A percentile compares a stretch with the other conserved stretches of the same genome.
Evolutionary conservation across 169 alveolate genomes (phyloP).

Genomic region (Plasmodium cynomolgi): DNA sequence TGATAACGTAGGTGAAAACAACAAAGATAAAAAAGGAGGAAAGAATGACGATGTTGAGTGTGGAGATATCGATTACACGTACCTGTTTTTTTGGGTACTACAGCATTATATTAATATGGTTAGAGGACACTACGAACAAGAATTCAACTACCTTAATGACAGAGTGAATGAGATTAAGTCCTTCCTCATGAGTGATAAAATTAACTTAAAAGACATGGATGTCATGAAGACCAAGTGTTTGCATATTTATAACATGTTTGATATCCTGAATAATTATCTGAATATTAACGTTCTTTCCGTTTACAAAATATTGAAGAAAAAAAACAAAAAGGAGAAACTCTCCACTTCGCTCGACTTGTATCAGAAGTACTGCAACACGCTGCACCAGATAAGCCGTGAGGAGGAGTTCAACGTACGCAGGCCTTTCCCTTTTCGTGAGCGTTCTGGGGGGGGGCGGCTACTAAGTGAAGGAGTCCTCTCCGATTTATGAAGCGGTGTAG

Average conservation of each 20-base stretch:
- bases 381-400: slow-evolving; percentile 76
- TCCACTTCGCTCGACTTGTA: slow-evolving; percentile 77
- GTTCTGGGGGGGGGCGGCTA: background rate
- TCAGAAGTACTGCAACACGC: slow-evolving; percentile 79
- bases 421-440: background rate
- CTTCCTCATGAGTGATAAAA: slow-evolving; percentile 73
- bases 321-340: slow-evolving; percentile 84
- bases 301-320: slow-evolving; percentile 85
- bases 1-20: background rate
- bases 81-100: slow-evolving; percentile 74
- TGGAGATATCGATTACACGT: slow-evolving; percentile 74
- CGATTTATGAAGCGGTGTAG: too few relatives aligned
- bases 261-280: slow-evolving; percentile 85
- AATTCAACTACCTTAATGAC: slow-evolving; percentile 76
- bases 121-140: slow-evolving; percentile 79
- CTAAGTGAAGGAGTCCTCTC: background rate
- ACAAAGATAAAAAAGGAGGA: slow-evolving; percentile 31
- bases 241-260: slow-evolving; percentile 86
- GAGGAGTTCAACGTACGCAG: slow-evolving; percentile 53
- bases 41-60: background rate
- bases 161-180: slow-evolving; percentile 71
- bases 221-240: slow-evolving; percentile 80
- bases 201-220: slow-evolving; percentile 78
- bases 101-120: slow-evolving; percentile 80
- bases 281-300: slow-evolving; percentile 87